Evolutionary conservation across 768 basidiomycete genomes (phyloP), one percentile per base, ranked within the genome.

Genomic region (Lepiota brunneoincarnata): DNA sequence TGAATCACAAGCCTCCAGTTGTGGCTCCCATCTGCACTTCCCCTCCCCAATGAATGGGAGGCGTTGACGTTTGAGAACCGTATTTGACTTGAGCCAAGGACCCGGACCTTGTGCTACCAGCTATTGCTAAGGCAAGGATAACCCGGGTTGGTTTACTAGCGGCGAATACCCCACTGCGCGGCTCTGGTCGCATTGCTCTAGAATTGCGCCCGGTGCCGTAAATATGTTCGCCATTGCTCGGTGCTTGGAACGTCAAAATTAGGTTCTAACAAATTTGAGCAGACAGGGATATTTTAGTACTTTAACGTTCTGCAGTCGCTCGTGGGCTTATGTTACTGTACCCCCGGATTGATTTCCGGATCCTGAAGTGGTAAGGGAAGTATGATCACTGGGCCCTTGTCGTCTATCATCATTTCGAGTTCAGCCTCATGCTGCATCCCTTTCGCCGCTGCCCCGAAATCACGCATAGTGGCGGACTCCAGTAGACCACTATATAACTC

Each of bases 351-450:
- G 48, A 54, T 23, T 48, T 54, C 40, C 45, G 53, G 53, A 54
- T 54, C 53, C 46, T 48, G 45, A 54, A 47, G 26, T n/a, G 31
- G 37, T 47, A 18, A 41, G 36, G n/a, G 40, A 17, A 26, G 20
- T 34, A 28, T 40, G 34, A 35, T 50, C 21, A 40, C 28, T 18
- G 28, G 24, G 11, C 37, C 38, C 39, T 38, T 46, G 39, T 40
- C 37, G 55, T 34, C 21, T 12, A 56, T 44, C 42, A 56, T 45
- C 49, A 56, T 56, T 56, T 46, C 45, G 23, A 11, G 12, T 10
- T 36, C 31, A 31, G 43, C 46, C 54, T 49, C 48, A 50, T 38
- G 43, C 3, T 49, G 9, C 15, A 14, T 24, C 17, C 23, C 28
- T n/a, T 36, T 24, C 28, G 31, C 43, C 54, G 31, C 41, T 39